Conservation (phyloP, 768 basidiomycete species). For the Favolaschia claudopus region DNA sequence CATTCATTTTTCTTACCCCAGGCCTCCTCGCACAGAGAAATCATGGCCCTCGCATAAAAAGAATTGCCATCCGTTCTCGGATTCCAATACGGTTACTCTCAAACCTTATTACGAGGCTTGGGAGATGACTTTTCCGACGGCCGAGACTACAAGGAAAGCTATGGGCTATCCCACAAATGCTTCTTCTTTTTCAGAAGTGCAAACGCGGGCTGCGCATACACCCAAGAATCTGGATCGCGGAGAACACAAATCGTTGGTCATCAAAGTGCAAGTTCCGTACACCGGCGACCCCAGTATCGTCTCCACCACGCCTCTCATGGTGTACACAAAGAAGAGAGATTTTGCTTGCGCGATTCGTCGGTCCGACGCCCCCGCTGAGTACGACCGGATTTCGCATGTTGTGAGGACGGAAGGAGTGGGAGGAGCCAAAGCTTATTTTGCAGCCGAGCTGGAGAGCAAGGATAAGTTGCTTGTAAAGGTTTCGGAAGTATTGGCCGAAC, state of each 20-base stretch:
- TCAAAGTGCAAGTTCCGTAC: conserved; percentile 63
- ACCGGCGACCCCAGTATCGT: conserved; percentile 5
- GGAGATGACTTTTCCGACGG: conserved; percentile 33
- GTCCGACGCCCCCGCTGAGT: conserved; percentile 41
- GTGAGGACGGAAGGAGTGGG: conserved; percentile 51
- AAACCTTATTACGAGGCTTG: conserved; percentile 48
- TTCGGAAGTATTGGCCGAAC: conserved; percentile 61
- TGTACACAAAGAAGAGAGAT: conserved; percentile 63
- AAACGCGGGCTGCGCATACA: conserved; percentile 17
- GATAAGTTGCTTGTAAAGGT: conserved; percentile 59
- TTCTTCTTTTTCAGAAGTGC: background rate
- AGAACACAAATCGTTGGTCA: conserved; percentile 8
- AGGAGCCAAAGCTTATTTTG: conserved; percentile 27
- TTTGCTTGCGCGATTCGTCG: conserved; percentile 54
- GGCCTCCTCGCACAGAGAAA: conserved; percentile 44
- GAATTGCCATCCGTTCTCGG: conserved; percentile 53
- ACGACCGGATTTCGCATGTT: conserved; percentile 47
- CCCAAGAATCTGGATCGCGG: conserved; percentile 25
- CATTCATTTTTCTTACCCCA: background rate
- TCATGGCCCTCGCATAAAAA: conserved; percentile 60
- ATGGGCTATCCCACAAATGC: conserved; percentile 14
- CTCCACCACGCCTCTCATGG: conserved; percentile 38
- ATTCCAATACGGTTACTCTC: conserved; percentile 51
- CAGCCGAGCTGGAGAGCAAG: conserved; percentile 36
- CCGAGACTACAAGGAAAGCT: conserved; percentile 8